Evolutionary conservation across 257 asterid genomes (phyloP).

Genomic region (Capsicum chinense): DNA sequence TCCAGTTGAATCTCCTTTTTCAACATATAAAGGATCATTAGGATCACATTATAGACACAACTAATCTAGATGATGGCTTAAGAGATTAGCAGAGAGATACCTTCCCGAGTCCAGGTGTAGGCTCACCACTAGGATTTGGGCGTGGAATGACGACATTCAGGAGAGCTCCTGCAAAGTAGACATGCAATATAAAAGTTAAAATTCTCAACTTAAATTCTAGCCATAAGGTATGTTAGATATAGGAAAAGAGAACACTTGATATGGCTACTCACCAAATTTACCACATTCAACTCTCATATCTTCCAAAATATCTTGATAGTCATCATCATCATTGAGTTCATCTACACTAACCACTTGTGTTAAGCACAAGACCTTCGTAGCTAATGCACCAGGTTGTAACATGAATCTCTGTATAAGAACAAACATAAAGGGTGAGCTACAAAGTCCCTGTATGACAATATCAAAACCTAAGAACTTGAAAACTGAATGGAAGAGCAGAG

Average conservation of each 20-base stretch:
- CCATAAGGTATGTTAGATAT: constrained; percentile 28
- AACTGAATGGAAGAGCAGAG: neutral
- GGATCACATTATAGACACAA: neutral
- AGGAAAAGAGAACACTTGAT: neutral
- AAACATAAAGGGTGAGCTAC: neutral
- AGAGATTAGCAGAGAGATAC: constrained; percentile 38
- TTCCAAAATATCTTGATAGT: constrained; percentile 80
- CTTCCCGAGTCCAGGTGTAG: constrained; percentile 91
- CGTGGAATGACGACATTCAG: constrained; percentile 85
- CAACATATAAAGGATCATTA: neutral
- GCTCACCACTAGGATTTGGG: constrained; percentile 70
- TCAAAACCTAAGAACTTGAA: constrained; percentile 1
- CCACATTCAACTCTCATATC: constrained; percentile 91
- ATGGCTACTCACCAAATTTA: constrained; percentile 48
- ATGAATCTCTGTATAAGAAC: constrained; percentile 66
- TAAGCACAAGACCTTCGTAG: constrained; percentile 85
- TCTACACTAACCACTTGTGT: constrained; percentile 72
- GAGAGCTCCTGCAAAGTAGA: constrained; percentile 64
- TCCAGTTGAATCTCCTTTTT: constrained; percentile 5
- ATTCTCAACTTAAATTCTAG: constrained; percentile 29
- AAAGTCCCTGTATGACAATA: neutral
- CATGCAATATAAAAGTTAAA: constrained; percentile 23
- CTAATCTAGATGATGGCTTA: neutral
- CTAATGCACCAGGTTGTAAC: constrained; percentile 60
- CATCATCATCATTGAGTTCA: constrained; percentile 76